Percentiles rank a stretch among this genome's conserved stretches.
phyloP scores from a whole-genome alignment of 768 basidiomycete genomes.

The Leccinum broughii region DNA sequence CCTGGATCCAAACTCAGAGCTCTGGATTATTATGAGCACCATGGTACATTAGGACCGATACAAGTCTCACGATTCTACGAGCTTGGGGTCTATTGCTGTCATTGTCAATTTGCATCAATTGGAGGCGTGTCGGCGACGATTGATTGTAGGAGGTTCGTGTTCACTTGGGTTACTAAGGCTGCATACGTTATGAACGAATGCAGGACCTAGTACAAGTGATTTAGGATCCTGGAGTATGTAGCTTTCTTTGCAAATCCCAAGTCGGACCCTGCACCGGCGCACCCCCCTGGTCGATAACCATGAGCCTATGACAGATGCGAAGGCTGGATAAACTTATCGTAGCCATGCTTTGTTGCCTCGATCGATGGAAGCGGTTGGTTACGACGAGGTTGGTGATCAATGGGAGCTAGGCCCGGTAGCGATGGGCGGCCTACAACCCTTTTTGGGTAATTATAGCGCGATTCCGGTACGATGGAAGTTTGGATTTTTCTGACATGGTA shows the following conservation, averaged over 20 bases:
- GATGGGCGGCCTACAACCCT: too few relatives aligned
- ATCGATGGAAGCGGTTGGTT: conserved; percentile 46
- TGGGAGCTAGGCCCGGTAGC: too few relatives aligned
- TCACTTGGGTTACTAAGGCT: not conserved
- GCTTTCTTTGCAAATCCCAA: conserved; percentile 58
- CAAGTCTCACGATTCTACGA: conserved; percentile 53
- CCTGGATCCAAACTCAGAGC: conserved; percentile 56
- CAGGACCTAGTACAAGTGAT: conserved; percentile 58
- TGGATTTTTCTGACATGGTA: too few relatives aligned
- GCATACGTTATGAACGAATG: conserved; percentile 70
- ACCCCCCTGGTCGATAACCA: conserved; percentile 64
- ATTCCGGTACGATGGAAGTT: too few relatives aligned
- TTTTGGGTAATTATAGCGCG: too few relatives aligned
- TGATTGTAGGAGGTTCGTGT: not conserved
- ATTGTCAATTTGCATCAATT: conserved; percentile 44
- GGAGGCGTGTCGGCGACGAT: conserved; percentile 42
- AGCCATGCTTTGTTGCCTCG: conserved; percentile 63
- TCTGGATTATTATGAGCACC: conserved; percentile 29
- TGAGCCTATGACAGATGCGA: conserved; percentile 69
- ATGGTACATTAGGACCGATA: not conserved
- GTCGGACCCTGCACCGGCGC: conserved; percentile 39
- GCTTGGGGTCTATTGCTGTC: conserved; percentile 51
- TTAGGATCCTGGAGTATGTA: conserved; percentile 61
- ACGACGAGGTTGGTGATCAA: conserved; percentile 24
- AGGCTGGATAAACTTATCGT: conserved; percentile 75